Conservation (phyloP, 1,284 basidiomycete species). For the Naganishia sp. region DNA sequence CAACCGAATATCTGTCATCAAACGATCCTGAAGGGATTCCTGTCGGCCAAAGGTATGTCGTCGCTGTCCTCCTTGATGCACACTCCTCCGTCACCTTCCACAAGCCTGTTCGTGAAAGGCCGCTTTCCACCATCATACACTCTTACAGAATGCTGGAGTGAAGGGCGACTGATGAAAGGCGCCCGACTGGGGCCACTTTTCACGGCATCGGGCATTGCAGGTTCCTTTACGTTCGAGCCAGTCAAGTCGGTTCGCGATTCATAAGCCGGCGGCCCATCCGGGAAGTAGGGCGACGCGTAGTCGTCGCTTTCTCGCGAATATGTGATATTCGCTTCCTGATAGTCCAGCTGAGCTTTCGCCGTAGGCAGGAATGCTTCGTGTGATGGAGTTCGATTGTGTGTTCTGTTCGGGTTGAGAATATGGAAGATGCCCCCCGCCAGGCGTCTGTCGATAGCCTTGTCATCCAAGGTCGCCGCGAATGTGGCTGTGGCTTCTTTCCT, state of each 20-base stretch:
- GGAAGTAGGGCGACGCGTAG: background rate
- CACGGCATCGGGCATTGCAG: background rate
- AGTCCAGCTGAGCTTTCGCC: background rate
- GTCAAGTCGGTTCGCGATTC: background rate
- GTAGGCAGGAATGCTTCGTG: slow-evolving; percentile 4
- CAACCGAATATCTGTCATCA: background rate
- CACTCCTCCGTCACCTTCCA: background rate
- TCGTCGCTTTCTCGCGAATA: background rate
- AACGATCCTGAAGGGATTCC: slow-evolving; percentile 17
- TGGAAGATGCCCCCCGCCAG: slow-evolving; percentile 31
- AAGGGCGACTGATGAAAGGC: background rate
- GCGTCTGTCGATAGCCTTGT: slow-evolving; percentile 36
- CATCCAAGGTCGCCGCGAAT: slow-evolving; percentile 46
- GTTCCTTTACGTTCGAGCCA: background rate
- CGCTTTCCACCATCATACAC: slow-evolving; percentile 5
- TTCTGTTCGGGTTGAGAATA: slow-evolving; percentile 22
- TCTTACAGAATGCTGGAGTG: slow-evolving; percentile 3
- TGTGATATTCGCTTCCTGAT: background rate
- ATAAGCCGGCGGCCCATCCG: background rate
- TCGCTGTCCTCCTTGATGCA: background rate
- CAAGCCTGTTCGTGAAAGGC: slow-evolving; percentile 17
- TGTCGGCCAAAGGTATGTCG: slow-evolving; percentile 1
- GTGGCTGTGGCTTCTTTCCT: slow-evolving; percentile 42
- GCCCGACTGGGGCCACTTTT: slow-evolving; percentile 3
- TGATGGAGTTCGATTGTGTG: slow-evolving; percentile 5